Percentiles rank a stretch among this genome's conserved stretches.
Conservation (phyloP, 2,329 filamentous ascomycete species). For the Pseudogymnoascus sp. region DNA sequence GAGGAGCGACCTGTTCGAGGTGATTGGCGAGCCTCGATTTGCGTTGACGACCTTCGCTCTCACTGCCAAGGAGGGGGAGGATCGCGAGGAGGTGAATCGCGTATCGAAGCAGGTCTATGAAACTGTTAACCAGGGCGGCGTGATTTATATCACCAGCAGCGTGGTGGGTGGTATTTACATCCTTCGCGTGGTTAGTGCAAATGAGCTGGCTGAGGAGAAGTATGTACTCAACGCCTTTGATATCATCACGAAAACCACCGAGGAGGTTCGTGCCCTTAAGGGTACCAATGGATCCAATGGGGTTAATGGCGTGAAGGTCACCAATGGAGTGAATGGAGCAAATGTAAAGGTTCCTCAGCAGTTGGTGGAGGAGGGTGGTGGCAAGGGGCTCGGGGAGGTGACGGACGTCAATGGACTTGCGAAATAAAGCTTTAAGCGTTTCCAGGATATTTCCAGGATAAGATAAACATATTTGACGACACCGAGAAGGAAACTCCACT, state of each 20-base stretch:
- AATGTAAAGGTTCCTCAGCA: neutral
- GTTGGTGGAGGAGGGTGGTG: neutral
- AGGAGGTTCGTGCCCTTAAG: conserved; percentile 23
- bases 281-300: neutral
- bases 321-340: conserved; percentile 9
- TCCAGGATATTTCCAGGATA: conserved; percentile 1
- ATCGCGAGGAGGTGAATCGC: conserved; percentile 51
- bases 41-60: conserved; percentile 71
- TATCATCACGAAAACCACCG: conserved; percentile 47
- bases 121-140: conserved; percentile 60
- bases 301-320: conserved; percentile 8
- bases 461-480: neutral
- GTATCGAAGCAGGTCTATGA: conserved; percentile 71
- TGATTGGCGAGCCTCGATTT: conserved; percentile 68
- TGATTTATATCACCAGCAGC: conserved; percentile 76
- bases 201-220: conserved; percentile 59
- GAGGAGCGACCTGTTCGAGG: conserved; percentile 62
- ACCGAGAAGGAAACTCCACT: neutral
- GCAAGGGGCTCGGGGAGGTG: neutral
- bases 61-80: conserved; percentile 32
- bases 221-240: conserved; percentile 68
- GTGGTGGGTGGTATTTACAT: conserved; percentile 66
- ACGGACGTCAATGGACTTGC: neutral
- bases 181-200: conserved; percentile 73
- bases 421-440: neutral